These are phyloP conservation scores for Arctium minus DNA, from an alignment of 129 eudicot species.

Conservation along the genomic window DNA sequence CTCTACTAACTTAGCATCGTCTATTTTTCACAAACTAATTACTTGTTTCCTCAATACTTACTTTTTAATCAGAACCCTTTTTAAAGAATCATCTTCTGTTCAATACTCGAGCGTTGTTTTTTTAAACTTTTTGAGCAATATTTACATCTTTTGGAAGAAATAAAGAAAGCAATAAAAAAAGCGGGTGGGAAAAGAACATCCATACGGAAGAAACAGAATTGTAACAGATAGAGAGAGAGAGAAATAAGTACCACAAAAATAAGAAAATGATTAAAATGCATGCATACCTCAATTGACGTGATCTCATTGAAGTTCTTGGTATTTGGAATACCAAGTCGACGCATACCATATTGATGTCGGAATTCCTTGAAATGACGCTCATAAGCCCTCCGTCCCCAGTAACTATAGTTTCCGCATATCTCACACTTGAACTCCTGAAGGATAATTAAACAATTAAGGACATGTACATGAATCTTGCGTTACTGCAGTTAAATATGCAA, in stretches of 20 bases:
- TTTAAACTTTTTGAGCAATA: not conserved
- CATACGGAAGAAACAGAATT: not conserved
- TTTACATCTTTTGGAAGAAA: not conserved
- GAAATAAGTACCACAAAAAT: not conserved
- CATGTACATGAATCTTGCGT: no score
- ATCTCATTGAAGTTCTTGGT: constrained; percentile 94
- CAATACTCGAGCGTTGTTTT: not conserved
- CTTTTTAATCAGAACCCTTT: not conserved
- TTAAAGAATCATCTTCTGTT: not conserved
- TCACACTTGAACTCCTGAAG: constrained; percentile 95
- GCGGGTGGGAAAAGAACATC: not conserved
- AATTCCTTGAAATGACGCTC: constrained; percentile 98
- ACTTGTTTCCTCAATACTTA: no score
- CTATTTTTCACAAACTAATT: not conserved
- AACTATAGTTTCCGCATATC: constrained; percentile 96
- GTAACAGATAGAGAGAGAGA: not conserved
- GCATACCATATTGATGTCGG: constrained; percentile 99
- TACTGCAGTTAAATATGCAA: no score
- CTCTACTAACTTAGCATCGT: not conserved
- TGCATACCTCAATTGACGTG: constrained; percentile 79
- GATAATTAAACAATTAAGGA: not conserved
- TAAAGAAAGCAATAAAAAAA: not conserved
- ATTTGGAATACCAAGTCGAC: constrained; percentile 97
- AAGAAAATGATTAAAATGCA: not conserved
- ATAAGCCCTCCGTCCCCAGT: constrained; percentile 97